A percentile compares a stretch with the other conserved stretches of the same genome.
phyloP scores from a whole-genome alignment of 2,329 filamentous ascomycete genomes.

The Berkeleyomyces basicola region DNA sequence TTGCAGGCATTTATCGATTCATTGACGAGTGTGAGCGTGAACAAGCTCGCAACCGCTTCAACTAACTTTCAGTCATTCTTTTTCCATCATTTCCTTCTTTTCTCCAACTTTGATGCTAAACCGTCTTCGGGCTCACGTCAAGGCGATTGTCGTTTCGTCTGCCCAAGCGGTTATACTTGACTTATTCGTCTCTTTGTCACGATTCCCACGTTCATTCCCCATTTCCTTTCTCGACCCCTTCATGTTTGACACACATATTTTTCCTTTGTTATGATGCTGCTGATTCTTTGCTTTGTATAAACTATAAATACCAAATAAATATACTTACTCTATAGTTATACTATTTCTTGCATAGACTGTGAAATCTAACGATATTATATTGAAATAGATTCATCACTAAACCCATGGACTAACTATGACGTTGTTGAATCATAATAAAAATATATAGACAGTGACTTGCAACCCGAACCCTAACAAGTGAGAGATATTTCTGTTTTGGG shows the following conservation, averaged over 20 bases:
- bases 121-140: not conserved
- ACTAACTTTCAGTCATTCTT: slow-evolving; percentile 6
- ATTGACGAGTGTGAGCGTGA: slow-evolving; percentile 39
- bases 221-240: slow-evolving; percentile 6
- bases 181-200: slow-evolving; percentile 11
- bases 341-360: not conserved
- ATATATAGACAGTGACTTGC: too few relatives aligned
- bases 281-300: not conserved
- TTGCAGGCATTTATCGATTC: slow-evolving; percentile 42
- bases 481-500: not conserved
- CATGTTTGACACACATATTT: not conserved
- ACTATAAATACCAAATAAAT: not conserved
- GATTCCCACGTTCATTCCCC: slow-evolving; percentile 7
- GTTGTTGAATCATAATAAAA: too few relatives aligned
- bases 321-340: not conserved
- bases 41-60: not conserved
- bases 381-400: too few relatives aligned
- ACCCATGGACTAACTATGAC: too few relatives aligned
- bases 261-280: slow-evolving; percentile 1
- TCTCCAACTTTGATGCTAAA: not conserved
- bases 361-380: not conserved
- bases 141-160: not conserved
- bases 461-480: too few relatives aligned
- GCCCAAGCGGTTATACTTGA: slow-evolving; percentile 9
- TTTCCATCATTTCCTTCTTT: slow-evolving; percentile 6